Conservation (phyloP, 768 basidiomycete genomes). For the Boletus reticuloceps region DNA sequence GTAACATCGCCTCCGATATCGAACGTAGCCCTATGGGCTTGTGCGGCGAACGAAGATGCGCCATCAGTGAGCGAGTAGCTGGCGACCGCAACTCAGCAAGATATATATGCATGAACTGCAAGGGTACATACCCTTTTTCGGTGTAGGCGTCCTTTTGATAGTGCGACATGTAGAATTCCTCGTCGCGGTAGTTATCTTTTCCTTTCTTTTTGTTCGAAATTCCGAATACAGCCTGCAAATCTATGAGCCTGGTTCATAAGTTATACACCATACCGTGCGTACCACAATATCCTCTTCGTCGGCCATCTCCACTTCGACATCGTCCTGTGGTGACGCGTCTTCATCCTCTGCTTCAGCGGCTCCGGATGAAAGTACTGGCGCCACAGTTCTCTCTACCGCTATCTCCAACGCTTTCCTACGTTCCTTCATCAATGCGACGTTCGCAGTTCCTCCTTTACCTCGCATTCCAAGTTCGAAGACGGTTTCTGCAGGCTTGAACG, state of each 20-base stretch:
- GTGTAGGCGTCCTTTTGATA: constrained; percentile 82
- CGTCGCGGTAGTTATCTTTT: constrained; percentile 63
- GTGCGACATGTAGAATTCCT: constrained; percentile 90
- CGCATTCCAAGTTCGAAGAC: constrained; percentile 86
- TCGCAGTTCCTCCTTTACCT: constrained; percentile 54
- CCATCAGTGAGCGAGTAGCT: constrained; percentile 91
- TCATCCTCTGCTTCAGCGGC: constrained; percentile 35
- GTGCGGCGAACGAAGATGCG: constrained; percentile 79
- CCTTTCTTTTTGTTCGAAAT: constrained; percentile 42
- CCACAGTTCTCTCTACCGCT: constrained; percentile 49
- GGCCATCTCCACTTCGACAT: constrained; percentile 60
- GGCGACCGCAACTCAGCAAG: neutral
- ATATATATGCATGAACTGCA: neutral
- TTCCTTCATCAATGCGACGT: constrained; percentile 82
- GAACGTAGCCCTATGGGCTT: constrained; percentile 76
- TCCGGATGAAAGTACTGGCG: constrained; percentile 26
- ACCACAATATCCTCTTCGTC: constrained; percentile 78
- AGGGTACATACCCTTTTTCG: constrained; percentile 78
- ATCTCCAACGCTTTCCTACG: constrained; percentile 74
- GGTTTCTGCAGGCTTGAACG: constrained; percentile 86
- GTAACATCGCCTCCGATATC: constrained; percentile 77
- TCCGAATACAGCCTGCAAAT: constrained; percentile 63
- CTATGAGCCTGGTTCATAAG: constrained; percentile 1
- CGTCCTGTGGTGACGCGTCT: constrained; percentile 25
- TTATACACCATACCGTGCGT: constrained; percentile 10